These are phyloP conservation scores for Hypoxylon perforatum DNA, from an alignment of 495 filamentous ascomycete genomes.

Conservation along the genomic window DNA sequence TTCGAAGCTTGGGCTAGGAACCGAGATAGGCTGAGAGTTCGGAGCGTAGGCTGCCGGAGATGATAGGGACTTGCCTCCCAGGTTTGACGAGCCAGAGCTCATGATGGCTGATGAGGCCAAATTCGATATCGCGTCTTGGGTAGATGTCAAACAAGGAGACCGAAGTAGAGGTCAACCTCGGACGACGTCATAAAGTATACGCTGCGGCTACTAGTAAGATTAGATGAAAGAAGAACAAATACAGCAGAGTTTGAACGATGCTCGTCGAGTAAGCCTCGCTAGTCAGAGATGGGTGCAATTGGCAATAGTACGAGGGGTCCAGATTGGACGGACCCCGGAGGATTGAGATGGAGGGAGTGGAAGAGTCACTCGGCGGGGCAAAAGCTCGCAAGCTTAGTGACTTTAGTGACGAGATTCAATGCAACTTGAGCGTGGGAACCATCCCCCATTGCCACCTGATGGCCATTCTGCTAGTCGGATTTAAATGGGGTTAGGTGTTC, in stretches of 20 bases:
- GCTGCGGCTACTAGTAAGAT: neutral
- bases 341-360: conserved; percentile 21
- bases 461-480: neutral
- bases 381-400: conserved; percentile 27
- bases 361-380: conserved; percentile 44
- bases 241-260: too few relatives aligned
- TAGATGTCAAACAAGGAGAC: conserved; percentile 4
- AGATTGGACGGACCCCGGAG: conserved; percentile 37
- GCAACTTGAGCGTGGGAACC: conserved; percentile 2
- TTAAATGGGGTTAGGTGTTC: too few relatives aligned
- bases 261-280: conserved; percentile 2
- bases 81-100: conserved; percentile 56
- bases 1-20: conserved; percentile 59
- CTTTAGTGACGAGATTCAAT: too few relatives aligned
- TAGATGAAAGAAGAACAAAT: conserved; percentile 14
- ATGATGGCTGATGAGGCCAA: conserved; percentile 44
- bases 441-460: conserved; percentile 9
- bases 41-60: conserved; percentile 40
- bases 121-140: conserved; percentile 16
- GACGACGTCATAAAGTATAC: conserved; percentile 28
- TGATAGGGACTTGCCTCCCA: conserved; percentile 58
- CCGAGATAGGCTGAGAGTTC: conserved; percentile 40
- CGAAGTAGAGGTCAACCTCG: conserved; percentile 20
- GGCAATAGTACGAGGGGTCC: conserved; percentile 32
- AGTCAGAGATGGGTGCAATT: conserved; percentile 17